These are phyloP conservation scores for Poa pratensis DNA, from an alignment of 176 grass and related monocot genomes.

Conservation along the genomic window DNA sequence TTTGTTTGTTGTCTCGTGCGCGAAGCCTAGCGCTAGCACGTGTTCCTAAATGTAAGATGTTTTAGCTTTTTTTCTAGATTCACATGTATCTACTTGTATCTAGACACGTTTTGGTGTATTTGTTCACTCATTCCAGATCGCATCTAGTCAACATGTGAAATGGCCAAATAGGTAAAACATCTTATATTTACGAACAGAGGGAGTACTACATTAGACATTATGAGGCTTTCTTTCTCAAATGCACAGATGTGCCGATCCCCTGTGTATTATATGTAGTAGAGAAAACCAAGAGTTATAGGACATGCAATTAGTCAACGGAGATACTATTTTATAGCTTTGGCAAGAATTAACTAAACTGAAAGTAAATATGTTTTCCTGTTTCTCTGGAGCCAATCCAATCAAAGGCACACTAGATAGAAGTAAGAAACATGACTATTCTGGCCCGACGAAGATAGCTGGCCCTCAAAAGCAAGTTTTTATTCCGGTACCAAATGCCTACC, in stretches of 20 bases:
- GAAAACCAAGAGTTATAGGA: not conserved
- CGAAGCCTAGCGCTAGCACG: not conserved
- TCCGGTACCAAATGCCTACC: too few relatives aligned
- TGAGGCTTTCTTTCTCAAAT: constrained; percentile 15
- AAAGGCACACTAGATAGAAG: not conserved
- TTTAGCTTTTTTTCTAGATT: too few relatives aligned
- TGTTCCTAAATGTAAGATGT: too few relatives aligned
- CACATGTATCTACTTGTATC: too few relatives aligned
- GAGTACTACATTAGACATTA: not conserved
- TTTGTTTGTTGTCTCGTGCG: not conserved
- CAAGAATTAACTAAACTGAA: not conserved
- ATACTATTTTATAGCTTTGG: not conserved
- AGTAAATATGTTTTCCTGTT: not conserved
- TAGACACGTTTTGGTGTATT: too few relatives aligned
- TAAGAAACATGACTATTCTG: not conserved
- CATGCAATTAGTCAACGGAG: not conserved
- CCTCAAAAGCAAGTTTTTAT: too few relatives aligned
- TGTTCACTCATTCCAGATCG: too few relatives aligned
- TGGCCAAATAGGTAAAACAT: too few relatives aligned
- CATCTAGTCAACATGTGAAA: too few relatives aligned
- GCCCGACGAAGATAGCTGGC: too few relatives aligned
- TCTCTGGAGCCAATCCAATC: not conserved
- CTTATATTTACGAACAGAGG: too few relatives aligned
- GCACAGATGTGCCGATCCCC: constrained; percentile 10
- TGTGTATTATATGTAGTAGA: not conserved